A percentile compares a stretch with the other conserved stretches of the same genome.
Conservation (phyloP, 106 monocot species). For the Dioscorea zingiberensis region DNA sequence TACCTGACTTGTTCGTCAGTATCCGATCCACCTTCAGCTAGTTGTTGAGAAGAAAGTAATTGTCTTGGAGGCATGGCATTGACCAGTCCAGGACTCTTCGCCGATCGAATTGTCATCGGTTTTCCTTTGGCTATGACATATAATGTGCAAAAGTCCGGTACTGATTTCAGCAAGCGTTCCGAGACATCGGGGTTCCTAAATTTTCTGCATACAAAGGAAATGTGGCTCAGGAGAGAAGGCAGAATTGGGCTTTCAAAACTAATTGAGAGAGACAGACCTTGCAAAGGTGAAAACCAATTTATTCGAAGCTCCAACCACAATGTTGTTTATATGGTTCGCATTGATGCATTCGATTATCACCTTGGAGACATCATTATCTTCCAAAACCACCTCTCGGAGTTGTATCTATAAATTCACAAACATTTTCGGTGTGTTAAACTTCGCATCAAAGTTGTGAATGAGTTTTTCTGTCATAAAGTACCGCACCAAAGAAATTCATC, state of each 20-base stretch:
- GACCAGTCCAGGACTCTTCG: not conserved
- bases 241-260: not conserved
- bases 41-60: not conserved
- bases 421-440: too few relatives aligned
- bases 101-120: not conserved
- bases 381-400: conserved; percentile 33
- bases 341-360: conserved; percentile 35
- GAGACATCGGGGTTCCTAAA: conserved; percentile 6
- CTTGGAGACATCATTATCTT: conserved; percentile 27
- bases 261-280: conserved; percentile 13
- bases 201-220: not conserved
- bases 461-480: too few relatives aligned
- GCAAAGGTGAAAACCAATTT: conserved; percentile 24
- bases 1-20: conserved; percentile 4
- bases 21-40: not conserved
- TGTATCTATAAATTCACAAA: conserved; percentile 17
- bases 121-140: not conserved
- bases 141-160: not conserved
- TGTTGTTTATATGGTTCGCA: conserved; percentile 23
- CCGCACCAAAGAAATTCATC: not conserved
- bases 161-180: not conserved
- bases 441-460: too few relatives aligned
- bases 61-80: not conserved
- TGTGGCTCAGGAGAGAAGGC: too few relatives aligned
- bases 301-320: conserved; percentile 36